A percentile compares a stretch with the other conserved stretches of the same genome.
phyloP scores from a whole-genome alignment of 352 stramenopile species.

The Globisporangium rhizosaccharum region DNA sequence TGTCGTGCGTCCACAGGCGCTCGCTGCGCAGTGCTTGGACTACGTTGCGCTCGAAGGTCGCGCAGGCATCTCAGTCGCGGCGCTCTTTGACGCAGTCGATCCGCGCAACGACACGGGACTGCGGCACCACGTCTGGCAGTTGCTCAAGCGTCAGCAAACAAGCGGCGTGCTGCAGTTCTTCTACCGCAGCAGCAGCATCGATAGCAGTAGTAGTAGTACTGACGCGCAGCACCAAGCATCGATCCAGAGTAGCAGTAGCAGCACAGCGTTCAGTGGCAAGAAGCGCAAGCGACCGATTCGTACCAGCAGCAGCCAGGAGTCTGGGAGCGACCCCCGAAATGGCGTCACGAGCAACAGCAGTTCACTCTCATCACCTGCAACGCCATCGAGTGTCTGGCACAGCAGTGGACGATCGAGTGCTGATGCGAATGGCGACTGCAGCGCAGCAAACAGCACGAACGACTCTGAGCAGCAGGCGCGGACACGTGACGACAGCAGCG shows the following conservation, averaged over 20 bases:
- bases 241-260: neutral
- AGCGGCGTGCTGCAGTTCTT: constrained; percentile 50
- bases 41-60: constrained; percentile 55
- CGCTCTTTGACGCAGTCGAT: constrained; percentile 40
- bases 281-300: constrained; percentile 47
- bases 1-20: constrained; percentile 26
- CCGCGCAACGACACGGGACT: constrained; percentile 30
- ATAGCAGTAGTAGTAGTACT: neutral
- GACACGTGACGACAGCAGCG: too few species aligned
- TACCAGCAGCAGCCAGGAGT: neutral
- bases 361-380: neutral
- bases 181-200: constrained; percentile 7
- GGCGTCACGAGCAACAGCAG: neutral
- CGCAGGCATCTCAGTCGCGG: constrained; percentile 29
- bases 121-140: constrained; percentile 47
- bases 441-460: too few species aligned
- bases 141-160: constrained; percentile 41
- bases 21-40: constrained; percentile 59
- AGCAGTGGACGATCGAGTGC: too few species aligned
- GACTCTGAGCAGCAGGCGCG: too few species aligned
- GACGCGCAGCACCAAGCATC: neutral
- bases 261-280: constrained; percentile 21
- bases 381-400: neutral
- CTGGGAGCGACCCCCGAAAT: neutral
- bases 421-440: too few species aligned